Conservation (phyloP, 352 stramenopile species). For the Phytophthora vignae region DNA sequence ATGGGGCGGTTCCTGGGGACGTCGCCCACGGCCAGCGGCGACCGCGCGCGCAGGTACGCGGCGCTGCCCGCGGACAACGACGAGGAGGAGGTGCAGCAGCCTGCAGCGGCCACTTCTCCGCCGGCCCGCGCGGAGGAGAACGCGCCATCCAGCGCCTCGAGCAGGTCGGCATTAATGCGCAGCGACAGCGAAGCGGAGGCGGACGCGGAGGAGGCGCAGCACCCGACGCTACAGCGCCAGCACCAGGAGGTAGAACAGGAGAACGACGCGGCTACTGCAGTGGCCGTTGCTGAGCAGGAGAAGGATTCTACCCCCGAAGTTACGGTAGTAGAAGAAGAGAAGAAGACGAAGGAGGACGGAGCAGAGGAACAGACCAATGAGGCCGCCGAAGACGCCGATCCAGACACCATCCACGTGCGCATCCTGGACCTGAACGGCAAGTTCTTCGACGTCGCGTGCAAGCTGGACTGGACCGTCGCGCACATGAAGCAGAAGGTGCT, state of each 20-base stretch:
- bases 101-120: not conserved
- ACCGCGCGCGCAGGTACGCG: constrained; percentile 64
- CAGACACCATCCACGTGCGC: constrained; percentile 64
- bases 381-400: constrained; percentile 22
- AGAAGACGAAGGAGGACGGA: constrained; percentile 21
- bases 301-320: constrained; percentile 12
- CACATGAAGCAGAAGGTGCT: constrained; percentile 77
- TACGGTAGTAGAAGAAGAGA: not conserved
- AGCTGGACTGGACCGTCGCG: constrained; percentile 70
- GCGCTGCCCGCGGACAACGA: constrained; percentile 55
- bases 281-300: constrained; percentile 13
- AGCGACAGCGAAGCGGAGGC: constrained; percentile 37
- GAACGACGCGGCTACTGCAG: not conserved
- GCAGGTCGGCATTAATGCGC: constrained; percentile 39
- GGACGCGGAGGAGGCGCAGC: constrained; percentile 35
- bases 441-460: constrained; percentile 80
- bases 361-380: constrained; percentile 19
- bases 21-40: constrained; percentile 42
- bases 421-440: constrained; percentile 90
- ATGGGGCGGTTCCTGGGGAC: constrained; percentile 71
- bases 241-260: constrained; percentile 26
- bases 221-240: constrained; percentile 32
- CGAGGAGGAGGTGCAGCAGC: not conserved
- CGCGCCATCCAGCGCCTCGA: constrained; percentile 2
- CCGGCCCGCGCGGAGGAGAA: constrained; percentile 20